phyloP scores from a whole-genome alignment of 768 basidiomycete species.

The Mycena albidolilacea region DNA sequence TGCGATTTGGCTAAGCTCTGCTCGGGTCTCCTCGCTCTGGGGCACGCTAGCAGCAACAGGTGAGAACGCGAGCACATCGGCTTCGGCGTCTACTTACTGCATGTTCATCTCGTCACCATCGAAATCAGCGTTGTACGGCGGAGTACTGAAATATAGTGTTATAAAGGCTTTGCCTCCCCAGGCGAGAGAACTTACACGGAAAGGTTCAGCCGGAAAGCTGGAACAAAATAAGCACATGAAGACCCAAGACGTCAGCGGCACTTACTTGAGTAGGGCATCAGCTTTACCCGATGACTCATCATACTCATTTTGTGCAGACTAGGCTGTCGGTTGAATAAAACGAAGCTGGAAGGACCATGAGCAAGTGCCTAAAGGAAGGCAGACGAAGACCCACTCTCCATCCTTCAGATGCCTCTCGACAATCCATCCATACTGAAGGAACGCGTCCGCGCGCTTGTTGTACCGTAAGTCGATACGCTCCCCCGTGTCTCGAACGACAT shows the following conservation, averaged over 20 bases:
- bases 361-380: conserved; percentile 12
- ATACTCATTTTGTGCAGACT: conserved; percentile 99
- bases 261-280: conserved; percentile 99
- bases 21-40: conserved; percentile 98
- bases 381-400: conserved; percentile 86
- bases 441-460: conserved; percentile 95
- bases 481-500: conserved; percentile 96
- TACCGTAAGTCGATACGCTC: conserved; percentile 97
- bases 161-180: conserved; percentile 42
- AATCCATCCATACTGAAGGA: conserved; percentile 98
- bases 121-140: conserved; percentile 99
- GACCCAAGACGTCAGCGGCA: conserved; percentile 34
- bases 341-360: conserved; percentile 66
- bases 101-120: conserved; percentile 99
- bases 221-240: conserved; percentile 29
- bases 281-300: conserved; percentile 98
- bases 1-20: conserved; percentile 97
- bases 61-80: conserved; percentile 8
- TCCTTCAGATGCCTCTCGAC: conserved; percentile 98
- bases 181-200: conserved; percentile 79
- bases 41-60: conserved; percentile 76
- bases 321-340: conserved; percentile 98
- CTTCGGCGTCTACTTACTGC: conserved; percentile 79
- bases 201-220: conserved; percentile 97
- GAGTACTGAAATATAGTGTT: conserved; percentile 70